These are phyloP conservation scores for Ogataea siamensis DNA, from an alignment of 805 yeast species.

Conservation along the genomic window DNA sequence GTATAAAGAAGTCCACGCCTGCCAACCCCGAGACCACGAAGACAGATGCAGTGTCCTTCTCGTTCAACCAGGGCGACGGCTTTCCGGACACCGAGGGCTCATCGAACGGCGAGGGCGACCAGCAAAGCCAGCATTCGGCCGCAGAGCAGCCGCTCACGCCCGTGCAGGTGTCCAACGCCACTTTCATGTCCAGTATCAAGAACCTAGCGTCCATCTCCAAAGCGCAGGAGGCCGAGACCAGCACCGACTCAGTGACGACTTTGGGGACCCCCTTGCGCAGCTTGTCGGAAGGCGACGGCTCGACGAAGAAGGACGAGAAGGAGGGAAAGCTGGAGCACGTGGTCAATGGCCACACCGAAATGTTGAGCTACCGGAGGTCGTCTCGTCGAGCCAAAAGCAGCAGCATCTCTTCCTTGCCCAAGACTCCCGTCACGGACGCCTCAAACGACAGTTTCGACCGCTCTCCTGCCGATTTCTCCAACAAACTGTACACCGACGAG, in stretches of 20 bases:
- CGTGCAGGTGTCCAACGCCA: constrained; percentile 9
- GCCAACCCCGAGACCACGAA: constrained; percentile 52
- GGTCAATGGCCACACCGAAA: constrained; percentile 30
- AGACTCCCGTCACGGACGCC: constrained; percentile 19
- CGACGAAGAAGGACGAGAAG: neutral
- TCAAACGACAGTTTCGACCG: constrained; percentile 15
- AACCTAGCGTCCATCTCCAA: constrained; percentile 21
- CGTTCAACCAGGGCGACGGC: constrained; percentile 15
- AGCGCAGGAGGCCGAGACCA: constrained; percentile 25
- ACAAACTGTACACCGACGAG: constrained; percentile 56
- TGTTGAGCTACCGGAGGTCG: constrained; percentile 31
- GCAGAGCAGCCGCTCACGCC: constrained; percentile 23
- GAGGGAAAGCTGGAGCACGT: constrained; percentile 22
- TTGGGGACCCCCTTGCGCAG: constrained; percentile 15
- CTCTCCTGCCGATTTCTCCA: constrained; percentile 27
- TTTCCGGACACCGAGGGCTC: neutral
- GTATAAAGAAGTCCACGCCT: constrained; percentile 39
- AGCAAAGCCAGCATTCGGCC: constrained; percentile 7
- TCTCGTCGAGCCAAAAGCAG: constrained; percentile 23
- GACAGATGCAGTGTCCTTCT: constrained; percentile 45
- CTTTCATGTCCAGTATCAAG: constrained; percentile 25
- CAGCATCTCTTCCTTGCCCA: constrained; percentile 22
- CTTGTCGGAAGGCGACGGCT: constrained; percentile 4
- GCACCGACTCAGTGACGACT: constrained; percentile 18
- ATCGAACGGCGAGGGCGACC: constrained; percentile 1